These are phyloP conservation scores for Candida ulmi DNA, from an alignment of 805 yeast genomes.

Conservation along the genomic window DNA sequence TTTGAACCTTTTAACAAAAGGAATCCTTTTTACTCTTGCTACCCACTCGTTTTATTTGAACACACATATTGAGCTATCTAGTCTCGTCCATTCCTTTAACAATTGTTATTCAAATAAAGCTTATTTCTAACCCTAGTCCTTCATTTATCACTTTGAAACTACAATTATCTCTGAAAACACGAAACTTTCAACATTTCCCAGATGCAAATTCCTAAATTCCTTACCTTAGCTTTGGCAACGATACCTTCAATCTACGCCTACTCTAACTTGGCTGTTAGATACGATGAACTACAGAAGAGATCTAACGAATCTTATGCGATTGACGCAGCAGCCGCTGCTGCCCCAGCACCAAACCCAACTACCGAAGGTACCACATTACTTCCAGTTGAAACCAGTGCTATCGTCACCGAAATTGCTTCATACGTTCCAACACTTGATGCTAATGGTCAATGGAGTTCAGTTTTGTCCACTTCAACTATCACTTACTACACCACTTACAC, in stretches of 20 bases:
- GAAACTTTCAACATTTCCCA: not conserved
- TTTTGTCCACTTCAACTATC: slow-evolving; percentile 9
- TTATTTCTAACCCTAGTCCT: not conserved
- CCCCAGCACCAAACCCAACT: not conserved
- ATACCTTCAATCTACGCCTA: slow-evolving; percentile 14
- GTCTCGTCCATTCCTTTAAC: slow-evolving; percentile 26
- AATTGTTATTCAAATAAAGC: not conserved
- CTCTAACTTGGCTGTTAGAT: slow-evolving; percentile 21
- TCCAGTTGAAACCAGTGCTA: slow-evolving; percentile 4
- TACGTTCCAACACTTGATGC: slow-evolving; percentile 18
- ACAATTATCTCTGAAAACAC: no score
- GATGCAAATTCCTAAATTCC: slow-evolving; percentile 12
- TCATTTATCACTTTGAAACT: not conserved
- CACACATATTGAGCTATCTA: slow-evolving; percentile 2
- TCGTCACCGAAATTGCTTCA: slow-evolving; percentile 17
- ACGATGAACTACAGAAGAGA: slow-evolving; percentile 18
- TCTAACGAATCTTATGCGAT: slow-evolving; percentile 6
- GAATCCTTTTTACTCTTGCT: not conserved
- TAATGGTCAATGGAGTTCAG: slow-evolving; percentile 13
- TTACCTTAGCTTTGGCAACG: slow-evolving; percentile 10
- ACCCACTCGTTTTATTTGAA: not conserved
- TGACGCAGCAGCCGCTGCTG: no score
- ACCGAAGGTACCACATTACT: not conserved
- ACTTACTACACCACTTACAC: slow-evolving; percentile 17
- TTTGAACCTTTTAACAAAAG: no score